phyloP scores from a whole-genome alignment of 805 yeast species.

The Lipomyces orientalis region DNA sequence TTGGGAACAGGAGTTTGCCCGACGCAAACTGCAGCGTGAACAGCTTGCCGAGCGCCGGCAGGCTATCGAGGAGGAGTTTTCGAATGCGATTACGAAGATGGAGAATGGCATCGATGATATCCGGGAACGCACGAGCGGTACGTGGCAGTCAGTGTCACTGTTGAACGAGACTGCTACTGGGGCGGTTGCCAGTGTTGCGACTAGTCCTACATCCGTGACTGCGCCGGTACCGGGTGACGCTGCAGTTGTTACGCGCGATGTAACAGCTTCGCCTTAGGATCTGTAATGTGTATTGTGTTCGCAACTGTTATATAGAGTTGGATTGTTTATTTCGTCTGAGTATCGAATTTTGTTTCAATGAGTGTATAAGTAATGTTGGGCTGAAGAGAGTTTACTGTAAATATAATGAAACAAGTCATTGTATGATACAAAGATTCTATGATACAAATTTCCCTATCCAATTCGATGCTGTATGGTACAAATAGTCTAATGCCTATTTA shows the following conservation, averaged over 20 bases:
- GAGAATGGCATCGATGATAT: constrained; percentile 44
- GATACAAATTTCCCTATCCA: neutral
- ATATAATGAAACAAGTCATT: neutral
- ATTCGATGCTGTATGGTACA: neutral
- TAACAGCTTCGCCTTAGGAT: neutral
- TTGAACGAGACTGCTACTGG: constrained; percentile 10
- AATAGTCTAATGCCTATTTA: neutral
- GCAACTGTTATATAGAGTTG: neutral
- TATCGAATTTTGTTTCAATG: neutral
- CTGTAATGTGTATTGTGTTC: neutral
- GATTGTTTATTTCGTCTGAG: neutral
- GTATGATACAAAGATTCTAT: neutral
- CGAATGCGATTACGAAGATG: constrained; percentile 45
- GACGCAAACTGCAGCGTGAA: constrained; percentile 39
- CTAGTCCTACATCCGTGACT: neutral
- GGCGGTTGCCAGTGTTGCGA: neutral
- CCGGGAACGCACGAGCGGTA: constrained; percentile 33
- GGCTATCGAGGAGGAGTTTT: constrained; percentile 44
- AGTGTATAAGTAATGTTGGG: neutral
- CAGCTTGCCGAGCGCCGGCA: constrained; percentile 42
- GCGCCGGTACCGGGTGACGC: neutral
- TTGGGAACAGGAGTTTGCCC: constrained; percentile 39
- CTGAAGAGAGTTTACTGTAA: neutral
- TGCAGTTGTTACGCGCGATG: neutral
- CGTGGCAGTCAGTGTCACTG: constrained; percentile 30